These are phyloP conservation scores for Stachybotrys chartarum DNA, from an alignment of 2,329 filamentous ascomycete genomes.

Conservation along the genomic window DNA sequence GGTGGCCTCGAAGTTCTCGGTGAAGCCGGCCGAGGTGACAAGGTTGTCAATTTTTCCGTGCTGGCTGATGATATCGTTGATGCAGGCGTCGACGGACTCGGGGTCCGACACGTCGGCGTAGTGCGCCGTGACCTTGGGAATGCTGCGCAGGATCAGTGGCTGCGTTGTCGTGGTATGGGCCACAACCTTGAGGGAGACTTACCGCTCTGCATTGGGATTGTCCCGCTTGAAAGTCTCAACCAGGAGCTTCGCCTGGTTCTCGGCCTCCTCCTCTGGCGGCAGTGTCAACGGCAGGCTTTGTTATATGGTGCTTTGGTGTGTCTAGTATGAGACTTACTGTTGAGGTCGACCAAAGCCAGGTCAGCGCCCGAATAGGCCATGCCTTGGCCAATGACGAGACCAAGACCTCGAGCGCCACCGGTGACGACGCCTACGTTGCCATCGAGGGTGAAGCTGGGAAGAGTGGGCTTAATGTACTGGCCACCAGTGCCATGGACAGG, in stretches of 20 bases:
- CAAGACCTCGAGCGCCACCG: constrained; percentile 81
- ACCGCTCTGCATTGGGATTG: constrained; percentile 69
- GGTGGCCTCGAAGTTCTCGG: constrained; percentile 89
- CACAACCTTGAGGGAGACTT: constrained; percentile 14
- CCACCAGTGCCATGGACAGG: constrained; percentile 72
- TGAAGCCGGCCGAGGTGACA: constrained; percentile 94
- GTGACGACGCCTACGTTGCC: constrained; percentile 80
- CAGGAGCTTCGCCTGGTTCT: constrained; percentile 66
- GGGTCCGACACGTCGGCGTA: constrained; percentile 80
- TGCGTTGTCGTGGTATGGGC: background rate
- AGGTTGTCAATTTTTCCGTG: constrained; percentile 86
- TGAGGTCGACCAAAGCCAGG: constrained; percentile 88
- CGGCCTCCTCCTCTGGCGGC: constrained; percentile 68
- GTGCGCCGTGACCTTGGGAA: constrained; percentile 83
- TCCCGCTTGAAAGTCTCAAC: constrained; percentile 70
- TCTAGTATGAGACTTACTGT: constrained; percentile 51
- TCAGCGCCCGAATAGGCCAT: constrained; percentile 83
- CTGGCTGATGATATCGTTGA: constrained; percentile 48
- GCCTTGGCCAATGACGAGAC: constrained; percentile 87
- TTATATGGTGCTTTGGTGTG: background rate
- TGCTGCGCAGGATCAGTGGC: constrained; percentile 27
- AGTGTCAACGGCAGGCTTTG: constrained; percentile 6
- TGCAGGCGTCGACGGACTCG: constrained; percentile 66
- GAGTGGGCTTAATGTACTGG: constrained; percentile 75
- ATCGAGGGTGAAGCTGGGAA: constrained; percentile 81